Base-by-base conservation (phyloP, 495 filamentous ascomycete genomes). In the Aspergillus avenaceus region DNA sequence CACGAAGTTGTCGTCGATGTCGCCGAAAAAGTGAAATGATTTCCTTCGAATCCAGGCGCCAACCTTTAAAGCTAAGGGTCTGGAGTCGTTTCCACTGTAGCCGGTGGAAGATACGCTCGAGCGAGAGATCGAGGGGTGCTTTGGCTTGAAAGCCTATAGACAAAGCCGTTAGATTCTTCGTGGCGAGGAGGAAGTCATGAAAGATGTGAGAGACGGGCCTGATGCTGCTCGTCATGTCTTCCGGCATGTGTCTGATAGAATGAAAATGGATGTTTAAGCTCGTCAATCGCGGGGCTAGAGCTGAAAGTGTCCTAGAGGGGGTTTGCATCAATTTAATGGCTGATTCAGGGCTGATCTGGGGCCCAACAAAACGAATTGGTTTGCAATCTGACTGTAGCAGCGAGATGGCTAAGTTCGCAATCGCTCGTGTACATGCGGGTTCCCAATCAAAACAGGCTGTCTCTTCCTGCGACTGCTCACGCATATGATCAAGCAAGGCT, bases 61-160 rank as follows among this genome's bases (percentile, higher is more conserved):
- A 88, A 23, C 75, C 73, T 56, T 85, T 79, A 27, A 89, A 75
- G 16, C 84, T 83, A 41, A 89, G 76, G 1, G 81, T 81, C 27
- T 79, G 71, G 1, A 88, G 71, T 4, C 76, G 76, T 38, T 78
- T 75, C 80, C 82, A 85, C 14, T 73, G 73, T 2, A 85, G 67
- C 40, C 75, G 56, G 51, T 87, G 84, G 58, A 89, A 86, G 12
- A 89, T 66, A 0, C 72, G 65, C 41, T 86, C 81, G 0, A 86
- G 72, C 22, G 65, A 60, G 13, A 86, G 59, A 45, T 73, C 70
- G 2, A 89, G 59, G 4, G 85, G 84, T 5, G 67, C 52, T 34
- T 77, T 72, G 18, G 75, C 68, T 4, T 78, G 79, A 51, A 87
- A 88, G 5, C 84, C 83, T 14, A 89, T 71, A 51, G 87, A 83